Percentiles rank a stretch among this genome's conserved stretches.
Conservation (phyloP, 805 yeast species). For the Candida stauntonica region DNA sequence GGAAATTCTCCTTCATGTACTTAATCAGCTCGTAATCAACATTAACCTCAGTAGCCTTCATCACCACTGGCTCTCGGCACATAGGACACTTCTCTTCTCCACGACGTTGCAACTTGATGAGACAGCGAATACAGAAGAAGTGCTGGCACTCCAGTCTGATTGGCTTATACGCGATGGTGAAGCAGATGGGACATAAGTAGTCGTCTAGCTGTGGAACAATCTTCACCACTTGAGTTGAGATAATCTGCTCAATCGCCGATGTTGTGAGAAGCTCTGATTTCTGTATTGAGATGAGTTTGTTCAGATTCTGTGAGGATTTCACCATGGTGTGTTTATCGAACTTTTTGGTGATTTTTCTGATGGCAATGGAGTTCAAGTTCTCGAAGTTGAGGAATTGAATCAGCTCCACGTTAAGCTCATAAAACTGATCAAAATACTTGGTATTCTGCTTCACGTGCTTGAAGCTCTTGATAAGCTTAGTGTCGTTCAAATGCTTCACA, state of each 20-base stretch:
- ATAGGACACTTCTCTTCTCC: conserved; percentile 61
- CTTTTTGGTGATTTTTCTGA: conserved; percentile 65
- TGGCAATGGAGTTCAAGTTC: conserved; percentile 57
- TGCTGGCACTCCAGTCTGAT: conserved; percentile 61
- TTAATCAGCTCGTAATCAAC: conserved; percentile 51
- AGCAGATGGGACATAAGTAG: conserved; percentile 70
- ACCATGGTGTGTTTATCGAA: conserved; percentile 70
- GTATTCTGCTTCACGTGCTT: conserved; percentile 41
- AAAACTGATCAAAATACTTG: conserved; percentile 45
- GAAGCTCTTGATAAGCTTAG: conserved; percentile 36
- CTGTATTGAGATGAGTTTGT: conserved; percentile 30
- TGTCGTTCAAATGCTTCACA: conserved; percentile 36
- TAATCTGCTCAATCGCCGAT: conserved; percentile 32
- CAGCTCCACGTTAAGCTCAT: conserved; percentile 48
- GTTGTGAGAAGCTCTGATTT: conserved; percentile 22
- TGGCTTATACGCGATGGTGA: conserved; percentile 68
- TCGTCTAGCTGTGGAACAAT: conserved; percentile 73
- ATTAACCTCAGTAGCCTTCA: conserved; percentile 54
- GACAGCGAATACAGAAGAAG: conserved; percentile 67
- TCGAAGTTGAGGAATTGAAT: conserved; percentile 57
- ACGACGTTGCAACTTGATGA: conserved; percentile 61
- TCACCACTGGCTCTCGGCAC: conserved; percentile 50
- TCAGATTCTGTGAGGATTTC: conserved; percentile 45
- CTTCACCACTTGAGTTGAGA: conserved; percentile 49
- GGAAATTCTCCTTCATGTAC: conserved; percentile 57